Base-by-base conservation (phyloP, 352 stramenopile genomes). In the Pythium chondricola region DNA sequence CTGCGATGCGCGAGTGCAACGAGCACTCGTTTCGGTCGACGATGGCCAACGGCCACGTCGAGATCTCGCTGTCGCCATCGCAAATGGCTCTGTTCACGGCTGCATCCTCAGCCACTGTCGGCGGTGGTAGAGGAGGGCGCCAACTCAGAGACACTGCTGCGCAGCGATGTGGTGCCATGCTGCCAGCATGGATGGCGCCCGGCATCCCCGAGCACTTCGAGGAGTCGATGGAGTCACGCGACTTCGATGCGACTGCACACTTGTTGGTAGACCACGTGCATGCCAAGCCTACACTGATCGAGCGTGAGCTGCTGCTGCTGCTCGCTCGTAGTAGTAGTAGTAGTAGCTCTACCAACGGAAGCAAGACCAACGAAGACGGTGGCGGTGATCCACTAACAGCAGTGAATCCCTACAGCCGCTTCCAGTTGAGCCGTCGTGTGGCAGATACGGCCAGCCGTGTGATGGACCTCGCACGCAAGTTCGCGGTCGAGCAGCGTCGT, bases 271-370 rank as follows among this genome's bases (percentile, higher is more conserved):
- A 89, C 25, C 49, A 54, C 33, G 78, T 86, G 9, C 58, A 72
- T 10, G 63, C 65, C 1, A 74, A 89, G 45, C 61, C 74, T 6
- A 87, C 73, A 5, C 44, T 85, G 10, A 40, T 89, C 20, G 75
- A 89, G 43, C 66, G 69, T 4, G 78, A 87, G 49, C 55, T 89
- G 3, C 63, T 85, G 42, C 33, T 87, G 22, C 52, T 61, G n/a
- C n/a, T n/a, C n/a, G n/a, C n/a, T n/a, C n/a, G n/a, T n/a, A n/a
- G n/a, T n/a, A n/a, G n/a, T n/a, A 39, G 53, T 26, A 41, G 22
- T 26, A 42, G 17, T 33, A 26, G 38, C 13, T 33, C 29, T 33
- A 8, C 13, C 13, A 8, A 33, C 5, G 27, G 29, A 13, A 18
- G 44, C 38, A 20, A 1, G 2, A 14, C n/a, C 4, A 33, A 8